phyloP scores from a whole-genome alignment of 495 filamentous ascomycete species.

The Neurospora africana region DNA sequence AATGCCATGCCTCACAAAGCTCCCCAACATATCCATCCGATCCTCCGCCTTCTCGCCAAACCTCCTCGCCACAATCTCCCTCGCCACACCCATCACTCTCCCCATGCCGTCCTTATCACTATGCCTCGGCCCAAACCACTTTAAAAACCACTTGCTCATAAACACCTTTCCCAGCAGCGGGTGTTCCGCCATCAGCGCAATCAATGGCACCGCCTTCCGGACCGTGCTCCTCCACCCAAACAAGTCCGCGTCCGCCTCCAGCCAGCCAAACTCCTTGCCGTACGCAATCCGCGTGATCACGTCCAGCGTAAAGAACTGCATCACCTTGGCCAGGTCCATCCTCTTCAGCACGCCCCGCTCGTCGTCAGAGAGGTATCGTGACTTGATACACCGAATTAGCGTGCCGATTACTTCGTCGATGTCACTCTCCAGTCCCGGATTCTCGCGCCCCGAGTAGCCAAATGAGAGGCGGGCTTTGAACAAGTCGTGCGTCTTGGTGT shows the following conservation, averaged over 20 bases:
- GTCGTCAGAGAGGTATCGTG: slow-evolving; percentile 21
- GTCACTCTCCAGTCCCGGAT: slow-evolving; percentile 25
- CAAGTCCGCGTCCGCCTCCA: slow-evolving; percentile 36
- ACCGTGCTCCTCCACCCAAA: slow-evolving; percentile 33
- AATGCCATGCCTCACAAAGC: slow-evolving; percentile 25
- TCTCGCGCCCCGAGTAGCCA: slow-evolving; percentile 37
- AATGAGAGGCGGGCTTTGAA: slow-evolving; percentile 18
- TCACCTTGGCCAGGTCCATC: slow-evolving; percentile 32
- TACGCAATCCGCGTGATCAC: slow-evolving; percentile 38
- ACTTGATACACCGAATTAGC: slow-evolving; percentile 29
- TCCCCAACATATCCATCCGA: slow-evolving; percentile 29
- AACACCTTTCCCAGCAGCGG: slow-evolving; percentile 19
- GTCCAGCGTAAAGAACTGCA: slow-evolving; percentile 42
- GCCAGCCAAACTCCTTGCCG: slow-evolving; percentile 40
- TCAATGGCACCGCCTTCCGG: slow-evolving; percentile 21
- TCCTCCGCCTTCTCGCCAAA: slow-evolving; percentile 22
- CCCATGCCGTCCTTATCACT: slow-evolving; percentile 36
- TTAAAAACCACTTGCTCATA: slow-evolving; percentile 33
- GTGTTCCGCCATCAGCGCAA: slow-evolving; percentile 16
- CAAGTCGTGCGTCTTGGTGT: slow-evolving; percentile 24
- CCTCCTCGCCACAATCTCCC: slow-evolving; percentile 20
- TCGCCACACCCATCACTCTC: slow-evolving; percentile 27
- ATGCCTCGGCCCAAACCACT: slow-evolving; percentile 44
- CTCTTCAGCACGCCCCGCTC: slow-evolving; percentile 12
- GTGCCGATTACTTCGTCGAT: slow-evolving; percentile 29